A percentile compares a stretch with the other conserved stretches of the same genome.
Evolutionary conservation across 2,329 filamentous ascomycete species (phyloP).

Genomic region (Ilyonectria mors-panacis): DNA sequence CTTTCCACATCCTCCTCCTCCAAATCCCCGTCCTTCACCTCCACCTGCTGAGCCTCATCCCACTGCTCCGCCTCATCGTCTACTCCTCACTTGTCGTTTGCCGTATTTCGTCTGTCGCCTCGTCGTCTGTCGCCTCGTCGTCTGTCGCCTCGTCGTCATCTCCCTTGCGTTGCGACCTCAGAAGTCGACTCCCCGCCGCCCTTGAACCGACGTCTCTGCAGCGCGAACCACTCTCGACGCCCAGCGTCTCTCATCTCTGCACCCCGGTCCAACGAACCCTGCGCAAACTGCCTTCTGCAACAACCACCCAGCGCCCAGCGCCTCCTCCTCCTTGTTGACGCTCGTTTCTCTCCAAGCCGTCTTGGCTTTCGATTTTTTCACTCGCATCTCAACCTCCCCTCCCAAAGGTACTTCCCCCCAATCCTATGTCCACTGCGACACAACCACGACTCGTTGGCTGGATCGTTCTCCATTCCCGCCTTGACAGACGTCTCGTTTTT

Average conservation of each 20-base stretch:
- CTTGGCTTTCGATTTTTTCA: slow-evolving; percentile 42
- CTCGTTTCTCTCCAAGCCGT: slow-evolving; percentile 43
- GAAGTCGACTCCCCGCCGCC: background rate
- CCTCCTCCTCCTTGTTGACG: slow-evolving; percentile 37
- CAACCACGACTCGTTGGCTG: slow-evolving; percentile 19
- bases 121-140: slow-evolving; percentile 5
- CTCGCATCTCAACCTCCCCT: slow-evolving; percentile 26
- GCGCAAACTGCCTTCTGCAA: slow-evolving; percentile 30
- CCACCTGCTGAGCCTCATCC: slow-evolving; percentile 23
- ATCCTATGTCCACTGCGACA: slow-evolving; percentile 19
- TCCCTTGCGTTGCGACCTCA: background rate
- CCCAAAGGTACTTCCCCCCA: slow-evolving; percentile 34
- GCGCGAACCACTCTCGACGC: slow-evolving; percentile 4
- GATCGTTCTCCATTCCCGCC: slow-evolving; percentile 32
- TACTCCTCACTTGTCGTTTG: background rate
- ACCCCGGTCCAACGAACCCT: slow-evolving; percentile 31
- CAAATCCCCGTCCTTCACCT: slow-evolving; percentile 6
- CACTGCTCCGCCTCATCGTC: slow-evolving; percentile 10
- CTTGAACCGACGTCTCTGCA: slow-evolving; percentile 10
- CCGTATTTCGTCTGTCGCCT: background rate
- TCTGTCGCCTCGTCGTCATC: slow-evolving; percentile 4
- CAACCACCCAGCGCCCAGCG: slow-evolving; percentile 30
- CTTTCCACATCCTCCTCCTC: slow-evolving; percentile 2
- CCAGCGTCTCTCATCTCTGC: slow-evolving; percentile 6
- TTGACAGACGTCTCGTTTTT: slow-evolving; percentile 37